phyloP scores from a whole-genome alignment of 345 rosid genomes.

The Capsella bursapastoris region DNA sequence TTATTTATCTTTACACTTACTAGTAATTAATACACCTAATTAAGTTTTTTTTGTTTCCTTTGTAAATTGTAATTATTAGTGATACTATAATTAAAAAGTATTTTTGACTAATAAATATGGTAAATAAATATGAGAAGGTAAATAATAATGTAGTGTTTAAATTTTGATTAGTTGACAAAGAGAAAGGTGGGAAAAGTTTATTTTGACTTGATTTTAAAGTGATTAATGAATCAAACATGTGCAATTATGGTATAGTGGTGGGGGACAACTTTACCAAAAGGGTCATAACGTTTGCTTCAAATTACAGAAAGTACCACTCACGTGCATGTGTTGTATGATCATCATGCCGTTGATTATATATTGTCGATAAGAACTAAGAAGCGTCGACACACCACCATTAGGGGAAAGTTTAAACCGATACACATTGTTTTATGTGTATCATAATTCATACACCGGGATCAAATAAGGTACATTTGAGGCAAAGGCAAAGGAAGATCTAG shows the following conservation, averaged over 20 bases:
- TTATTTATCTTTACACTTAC: neutral
- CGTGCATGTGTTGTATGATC: conserved; percentile 43
- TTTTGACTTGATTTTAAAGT: conserved; percentile 11
- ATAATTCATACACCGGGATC: neutral
- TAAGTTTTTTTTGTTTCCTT: conserved; percentile 3
- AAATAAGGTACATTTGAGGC: neutral
- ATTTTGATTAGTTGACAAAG: conserved; percentile 30
- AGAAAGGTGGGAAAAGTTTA: neutral
- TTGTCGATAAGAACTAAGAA: no score
- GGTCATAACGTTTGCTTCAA: conserved; percentile 33
- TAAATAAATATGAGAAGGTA: neutral
- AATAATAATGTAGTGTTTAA: neutral
- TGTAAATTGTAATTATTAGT: conserved; percentile 4
- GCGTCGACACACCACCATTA: conserved; percentile 26
- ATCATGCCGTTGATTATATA: conserved; percentile 23
- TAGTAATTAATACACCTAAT: neutral
- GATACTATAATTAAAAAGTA: neutral
- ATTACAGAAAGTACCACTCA: conserved; percentile 40
- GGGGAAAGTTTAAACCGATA: conserved; percentile 10
- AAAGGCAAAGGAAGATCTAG: neutral
- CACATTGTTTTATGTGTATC: neutral
- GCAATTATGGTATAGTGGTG: conserved; percentile 48
- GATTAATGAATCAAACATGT: conserved; percentile 39
- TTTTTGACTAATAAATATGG: no score
- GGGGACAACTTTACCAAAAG: conserved; percentile 39